phyloP scores from a whole-genome alignment of 495 filamentous ascomycete species.

The Daldinia vernicosa region DNA sequence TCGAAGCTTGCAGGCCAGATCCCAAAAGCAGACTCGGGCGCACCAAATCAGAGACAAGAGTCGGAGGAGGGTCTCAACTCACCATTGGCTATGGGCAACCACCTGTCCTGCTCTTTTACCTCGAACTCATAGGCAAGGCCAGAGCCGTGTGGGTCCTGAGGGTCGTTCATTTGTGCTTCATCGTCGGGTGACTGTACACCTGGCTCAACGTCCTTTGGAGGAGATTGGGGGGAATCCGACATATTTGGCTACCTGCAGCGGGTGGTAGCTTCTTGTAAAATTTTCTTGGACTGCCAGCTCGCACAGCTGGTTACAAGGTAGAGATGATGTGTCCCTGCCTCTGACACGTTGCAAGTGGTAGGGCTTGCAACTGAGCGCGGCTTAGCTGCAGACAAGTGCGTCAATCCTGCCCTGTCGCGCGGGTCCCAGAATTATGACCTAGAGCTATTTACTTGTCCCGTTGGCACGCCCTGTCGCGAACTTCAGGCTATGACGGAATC shows the following conservation, averaged over 20 bases:
- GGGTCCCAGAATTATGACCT: conserved; percentile 51
- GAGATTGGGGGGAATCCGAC: conserved; percentile 94
- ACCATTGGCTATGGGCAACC: conserved; percentile 99
- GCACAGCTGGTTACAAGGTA: conserved; percentile 58
- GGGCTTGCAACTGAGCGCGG: conserved; percentile 57
- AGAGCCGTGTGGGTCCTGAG: conserved; percentile 66
- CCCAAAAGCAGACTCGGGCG: conserved; percentile 62
- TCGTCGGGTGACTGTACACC: conserved; percentile 94
- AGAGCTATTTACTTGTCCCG: conserved; percentile 50
- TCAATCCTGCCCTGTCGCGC: conserved; percentile 55
- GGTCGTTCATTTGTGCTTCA: conserved; percentile 68
- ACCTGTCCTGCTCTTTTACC: conserved; percentile 99
- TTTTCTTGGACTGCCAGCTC: conserved; percentile 62
- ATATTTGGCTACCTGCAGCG: conserved; percentile 81
- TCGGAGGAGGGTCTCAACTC: conserved; percentile 63
- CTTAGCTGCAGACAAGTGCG: conserved; percentile 60
- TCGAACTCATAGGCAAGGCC: conserved; percentile 88
- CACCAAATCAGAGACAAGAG: conserved; percentile 54
- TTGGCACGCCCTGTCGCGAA: conserved; percentile 51
- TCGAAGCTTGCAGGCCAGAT: conserved; percentile 49
- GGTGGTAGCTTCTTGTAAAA: conserved; percentile 66
- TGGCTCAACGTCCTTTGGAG: conserved; percentile 92
- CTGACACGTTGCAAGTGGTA: conserved; percentile 64
- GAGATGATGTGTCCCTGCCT: conserved; percentile 62
- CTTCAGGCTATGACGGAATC: conserved; percentile 60